phyloP scores from a whole-genome alignment of 202 grass and related monocot genomes.

The Hordeum pubiflorum region DNA sequence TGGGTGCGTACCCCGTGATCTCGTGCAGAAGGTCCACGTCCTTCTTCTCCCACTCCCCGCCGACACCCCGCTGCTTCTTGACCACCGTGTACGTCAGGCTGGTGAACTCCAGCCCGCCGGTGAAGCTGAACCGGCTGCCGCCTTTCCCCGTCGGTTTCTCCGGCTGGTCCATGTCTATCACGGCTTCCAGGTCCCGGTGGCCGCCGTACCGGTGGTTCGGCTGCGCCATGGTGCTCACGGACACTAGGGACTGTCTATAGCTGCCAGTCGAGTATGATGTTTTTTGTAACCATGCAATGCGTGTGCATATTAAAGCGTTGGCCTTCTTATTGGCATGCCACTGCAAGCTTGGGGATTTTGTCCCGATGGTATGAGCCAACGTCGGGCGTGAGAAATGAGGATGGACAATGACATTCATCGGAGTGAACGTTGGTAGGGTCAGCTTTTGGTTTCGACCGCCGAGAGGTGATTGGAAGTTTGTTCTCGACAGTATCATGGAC shows the following conservation, averaged over 20 bases:
- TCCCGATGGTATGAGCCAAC: background rate
- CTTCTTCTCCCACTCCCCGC: conserved; percentile 47
- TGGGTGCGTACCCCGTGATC: conserved; percentile 68
- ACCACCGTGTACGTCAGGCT: conserved; percentile 53
- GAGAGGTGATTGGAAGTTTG: conserved; percentile 13
- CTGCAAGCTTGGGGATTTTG: conserved; percentile 30
- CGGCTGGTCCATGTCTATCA: conserved; percentile 21
- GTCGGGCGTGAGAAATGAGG: conserved; percentile 40
- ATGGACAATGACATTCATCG: conserved; percentile 11
- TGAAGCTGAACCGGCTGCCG: conserved; percentile 21
- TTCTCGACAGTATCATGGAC: conserved; percentile 14
- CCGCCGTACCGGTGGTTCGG: conserved; percentile 31
- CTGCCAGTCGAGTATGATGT: background rate
- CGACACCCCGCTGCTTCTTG: conserved; percentile 58
- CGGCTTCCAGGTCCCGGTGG: conserved; percentile 29
- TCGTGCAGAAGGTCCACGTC: conserved; percentile 71
- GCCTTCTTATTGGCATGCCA: conserved; percentile 1
- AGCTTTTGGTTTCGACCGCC: conserved; percentile 2
- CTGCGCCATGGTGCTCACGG: conserved; percentile 23
- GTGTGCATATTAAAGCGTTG: background rate
- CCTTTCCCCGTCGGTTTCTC: background rate
- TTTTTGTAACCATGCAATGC: conserved; percentile 12
- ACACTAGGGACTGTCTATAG: background rate
- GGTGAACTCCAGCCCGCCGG: conserved; percentile 60
- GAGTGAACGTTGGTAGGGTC: conserved; percentile 21